phyloP scores from a whole-genome alignment of 371 early-diverging fungal genomes.

The Mucor plumbeus region DNA sequence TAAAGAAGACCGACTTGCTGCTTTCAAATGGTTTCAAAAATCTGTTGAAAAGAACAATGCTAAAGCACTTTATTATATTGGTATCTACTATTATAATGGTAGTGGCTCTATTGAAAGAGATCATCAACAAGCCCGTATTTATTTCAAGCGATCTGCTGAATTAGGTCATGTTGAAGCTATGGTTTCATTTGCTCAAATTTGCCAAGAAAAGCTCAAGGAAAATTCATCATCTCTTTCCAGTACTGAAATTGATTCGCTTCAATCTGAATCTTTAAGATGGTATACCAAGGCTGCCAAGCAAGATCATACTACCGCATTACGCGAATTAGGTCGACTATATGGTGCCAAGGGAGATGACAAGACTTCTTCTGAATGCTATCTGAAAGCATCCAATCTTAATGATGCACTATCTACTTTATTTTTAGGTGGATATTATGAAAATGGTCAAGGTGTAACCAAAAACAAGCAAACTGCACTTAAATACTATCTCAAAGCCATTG shows the following conservation, averaged over 20 bases:
- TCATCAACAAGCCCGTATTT: constrained; percentile 39
- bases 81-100: constrained; percentile 56
- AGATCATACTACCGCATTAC: constrained; percentile 63
- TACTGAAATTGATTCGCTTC: constrained; percentile 24
- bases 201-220: constrained; percentile 40
- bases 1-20: constrained; percentile 43
- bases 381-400: constrained; percentile 78
- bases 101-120: constrained; percentile 38
- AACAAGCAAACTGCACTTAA: constrained; percentile 67
- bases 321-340: constrained; percentile 87
- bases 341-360: constrained; percentile 72
- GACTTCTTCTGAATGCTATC: constrained; percentile 70
- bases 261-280: constrained; percentile 47
- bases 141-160: constrained; percentile 52
- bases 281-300: constrained; percentile 52
- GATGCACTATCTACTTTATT: constrained; percentile 81
- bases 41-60: constrained; percentile 54
- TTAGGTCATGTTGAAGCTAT: constrained; percentile 49
- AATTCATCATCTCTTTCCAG: not conserved
- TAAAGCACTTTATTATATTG: constrained; percentile 51
- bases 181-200: constrained; percentile 47
- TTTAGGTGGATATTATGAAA: constrained; percentile 58
- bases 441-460: constrained; percentile 53
- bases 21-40: constrained; percentile 59
- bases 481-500: constrained; percentile 41